These are phyloP conservation scores for Sequoiadendron giganteum DNA, from an alignment of 75 land plant genomes.

Conservation along the genomic window DNA sequence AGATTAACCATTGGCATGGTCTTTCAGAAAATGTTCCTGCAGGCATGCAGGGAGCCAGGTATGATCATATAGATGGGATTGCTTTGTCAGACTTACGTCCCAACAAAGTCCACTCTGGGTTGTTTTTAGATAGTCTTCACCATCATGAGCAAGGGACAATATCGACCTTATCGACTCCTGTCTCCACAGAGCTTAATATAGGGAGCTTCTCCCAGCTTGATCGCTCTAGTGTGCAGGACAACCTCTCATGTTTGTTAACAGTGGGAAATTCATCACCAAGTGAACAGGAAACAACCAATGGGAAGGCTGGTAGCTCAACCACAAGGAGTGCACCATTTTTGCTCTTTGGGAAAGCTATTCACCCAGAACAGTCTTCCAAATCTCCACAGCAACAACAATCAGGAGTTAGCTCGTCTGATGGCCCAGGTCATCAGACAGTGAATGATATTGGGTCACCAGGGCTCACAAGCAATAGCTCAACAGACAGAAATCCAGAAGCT, in stretches of 20 bases:
- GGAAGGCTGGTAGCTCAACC: constrained; percentile 11
- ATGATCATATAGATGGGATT: constrained; percentile 72
- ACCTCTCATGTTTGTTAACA: constrained; percentile 13
- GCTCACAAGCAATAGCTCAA: constrained; percentile 16
- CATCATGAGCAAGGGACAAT: constrained; percentile 13
- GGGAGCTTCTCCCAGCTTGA: constrained; percentile 12
- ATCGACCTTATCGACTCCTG: constrained; percentile 2
- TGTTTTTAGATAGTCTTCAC: constrained; percentile 18
- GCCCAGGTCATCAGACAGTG: constrained; percentile 16
- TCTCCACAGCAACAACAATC: constrained; percentile 31
- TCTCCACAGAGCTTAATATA: constrained; percentile 21
- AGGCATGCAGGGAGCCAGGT: constrained; percentile 99
- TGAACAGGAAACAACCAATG: constrained; percentile 11
- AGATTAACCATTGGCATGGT: constrained; percentile 56
- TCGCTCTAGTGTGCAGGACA: constrained; percentile 16
- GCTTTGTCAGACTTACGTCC: constrained; percentile 55
- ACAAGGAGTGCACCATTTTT: constrained; percentile 32
- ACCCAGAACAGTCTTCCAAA: constrained; percentile 25
- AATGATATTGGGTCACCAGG: constrained; percentile 16
- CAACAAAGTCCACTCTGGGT: constrained; percentile 37
- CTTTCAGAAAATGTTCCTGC: constrained; percentile 70
- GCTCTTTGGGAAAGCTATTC: constrained; percentile 53
- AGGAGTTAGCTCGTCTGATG: constrained; percentile 48
- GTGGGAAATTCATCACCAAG: constrained; percentile 16
- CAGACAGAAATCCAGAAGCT: constrained; percentile 15